phyloP scores from a whole-genome alignment of 2,329 filamentous ascomycete species.

The Orbilia blumenaviensis region DNA sequence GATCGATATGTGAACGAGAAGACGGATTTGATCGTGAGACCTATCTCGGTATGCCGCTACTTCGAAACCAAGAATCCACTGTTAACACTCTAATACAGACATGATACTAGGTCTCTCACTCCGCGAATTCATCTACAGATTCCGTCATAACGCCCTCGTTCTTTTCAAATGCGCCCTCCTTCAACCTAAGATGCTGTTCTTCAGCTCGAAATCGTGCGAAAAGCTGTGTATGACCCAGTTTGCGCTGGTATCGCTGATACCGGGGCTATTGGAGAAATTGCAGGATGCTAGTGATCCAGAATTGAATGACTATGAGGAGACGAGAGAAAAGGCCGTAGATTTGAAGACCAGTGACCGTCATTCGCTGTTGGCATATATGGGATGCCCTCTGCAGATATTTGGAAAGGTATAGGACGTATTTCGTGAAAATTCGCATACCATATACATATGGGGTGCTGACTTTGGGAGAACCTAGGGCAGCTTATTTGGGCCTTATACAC shows the following conservation, averaged over 20 bases:
- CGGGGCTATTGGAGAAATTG: slow-evolving; percentile 87
- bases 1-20: slow-evolving; percentile 51
- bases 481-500: slow-evolving; percentile 95
- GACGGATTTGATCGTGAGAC: slow-evolving; percentile 71
- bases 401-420: slow-evolving; percentile 71
- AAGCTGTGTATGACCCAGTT: slow-evolving; percentile 98
- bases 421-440: not conserved
- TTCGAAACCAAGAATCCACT: not conserved
- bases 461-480: slow-evolving; percentile 70
- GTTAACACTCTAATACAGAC: slow-evolving; percentile 52
- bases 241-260: slow-evolving; percentile 92
- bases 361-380: slow-evolving; percentile 92
- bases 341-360: slow-evolving; percentile 89
- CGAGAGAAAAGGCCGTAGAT: slow-evolving; percentile 78
- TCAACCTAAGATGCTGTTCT: slow-evolving; percentile 99
- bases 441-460: slow-evolving; percentile 5
- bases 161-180: slow-evolving; percentile 92
- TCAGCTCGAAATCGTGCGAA: slow-evolving; percentile 88
- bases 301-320: slow-evolving; percentile 82
- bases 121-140: slow-evolving; percentile 90
- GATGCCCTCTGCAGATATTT: slow-evolving; percentile 91
- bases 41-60: slow-evolving; percentile 75
- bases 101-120: slow-evolving; percentile 71
- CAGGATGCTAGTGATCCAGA: slow-evolving; percentile 96
- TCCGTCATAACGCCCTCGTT: slow-evolving; percentile 92